Conservation (phyloP, 2,329 filamentous ascomycete genomes). For the Hypoxylon sp. region DNA sequence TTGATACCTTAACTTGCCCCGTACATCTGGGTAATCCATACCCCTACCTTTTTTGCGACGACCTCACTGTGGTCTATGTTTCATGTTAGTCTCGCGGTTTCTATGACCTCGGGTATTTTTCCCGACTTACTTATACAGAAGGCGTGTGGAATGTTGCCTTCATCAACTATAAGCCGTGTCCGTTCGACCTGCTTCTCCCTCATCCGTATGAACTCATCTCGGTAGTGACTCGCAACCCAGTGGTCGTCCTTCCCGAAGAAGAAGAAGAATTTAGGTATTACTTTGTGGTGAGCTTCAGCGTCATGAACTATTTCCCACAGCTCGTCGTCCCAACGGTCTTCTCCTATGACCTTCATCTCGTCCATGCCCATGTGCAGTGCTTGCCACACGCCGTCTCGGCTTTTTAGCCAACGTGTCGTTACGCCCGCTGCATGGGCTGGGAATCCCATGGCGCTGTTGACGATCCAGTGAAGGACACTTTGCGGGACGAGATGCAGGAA, state of each 20-base stretch:
- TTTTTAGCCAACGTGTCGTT: constrained; percentile 69
- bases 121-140: constrained; percentile 69
- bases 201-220: constrained; percentile 68
- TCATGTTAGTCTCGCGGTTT: constrained; percentile 3
- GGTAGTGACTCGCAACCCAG: constrained; percentile 71
- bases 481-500: constrained; percentile 62
- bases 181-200: constrained; percentile 56
- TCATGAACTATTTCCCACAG: constrained; percentile 67
- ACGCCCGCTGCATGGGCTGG: constrained; percentile 63
- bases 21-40: constrained; percentile 69
- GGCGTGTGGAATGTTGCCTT: constrained; percentile 70
- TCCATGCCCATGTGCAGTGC: constrained; percentile 71
- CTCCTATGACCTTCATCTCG: constrained; percentile 71
- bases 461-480: constrained; percentile 59
- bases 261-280: constrained; percentile 67
- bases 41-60: constrained; percentile 64
- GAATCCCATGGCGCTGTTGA: constrained; percentile 63
- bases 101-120: background rate
- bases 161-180: constrained; percentile 68
- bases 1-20: constrained; percentile 10
- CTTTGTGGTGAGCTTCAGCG: constrained; percentile 46
- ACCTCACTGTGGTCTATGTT: constrained; percentile 62
- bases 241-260: constrained; percentile 73
- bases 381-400: constrained; percentile 71
- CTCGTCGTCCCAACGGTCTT: constrained; percentile 72